These are phyloP conservation scores for Talaromyces borbonicus DNA, from an alignment of 495 filamentous ascomycete genomes.

Conservation along the genomic window DNA sequence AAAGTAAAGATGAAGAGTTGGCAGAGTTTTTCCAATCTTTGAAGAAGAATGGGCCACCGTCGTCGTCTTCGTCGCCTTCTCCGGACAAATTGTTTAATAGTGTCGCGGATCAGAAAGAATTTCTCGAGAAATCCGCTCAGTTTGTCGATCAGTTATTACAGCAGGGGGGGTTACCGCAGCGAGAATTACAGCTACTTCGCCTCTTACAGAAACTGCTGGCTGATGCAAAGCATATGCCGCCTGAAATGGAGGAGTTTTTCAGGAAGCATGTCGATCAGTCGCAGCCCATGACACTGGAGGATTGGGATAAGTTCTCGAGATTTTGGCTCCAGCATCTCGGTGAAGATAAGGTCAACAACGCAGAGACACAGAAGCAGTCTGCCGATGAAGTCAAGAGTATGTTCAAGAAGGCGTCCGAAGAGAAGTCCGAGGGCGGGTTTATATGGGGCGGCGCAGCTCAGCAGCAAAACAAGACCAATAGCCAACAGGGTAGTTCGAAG, in stretches of 20 bases:
- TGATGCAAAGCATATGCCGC: constrained; percentile 21
- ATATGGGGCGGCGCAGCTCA: constrained; percentile 16
- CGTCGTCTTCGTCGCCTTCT: too few relatives aligned
- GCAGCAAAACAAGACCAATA: constrained; percentile 18
- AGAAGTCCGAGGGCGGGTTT: constrained; percentile 17
- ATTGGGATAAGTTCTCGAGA: constrained; percentile 26
- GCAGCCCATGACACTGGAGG: constrained; percentile 26
- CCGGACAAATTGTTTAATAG: neutral
- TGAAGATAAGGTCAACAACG: constrained; percentile 28
- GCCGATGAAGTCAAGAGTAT: constrained; percentile 25
- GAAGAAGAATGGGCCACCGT: constrained; percentile 3
- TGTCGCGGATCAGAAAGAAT: constrained; percentile 1
- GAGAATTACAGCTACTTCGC: constrained; percentile 10
- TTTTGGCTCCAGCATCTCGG: constrained; percentile 27
- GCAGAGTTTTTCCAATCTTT: neutral
- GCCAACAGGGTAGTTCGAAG: constrained; percentile 17
- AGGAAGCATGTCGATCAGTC: constrained; percentile 19
- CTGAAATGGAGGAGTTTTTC: constrained; percentile 24
- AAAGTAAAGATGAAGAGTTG: constrained; percentile 11
- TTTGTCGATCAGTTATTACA: neutral
- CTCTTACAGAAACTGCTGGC: constrained; percentile 23
- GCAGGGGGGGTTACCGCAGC: neutral
- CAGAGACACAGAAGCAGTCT: constrained; percentile 40
- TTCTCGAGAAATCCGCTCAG: neutral
- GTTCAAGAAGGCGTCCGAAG: constrained; percentile 14